Evolutionary conservation across 73 alveolate species (phyloP).

Genomic region (Tetrahymena borealis): DNA sequence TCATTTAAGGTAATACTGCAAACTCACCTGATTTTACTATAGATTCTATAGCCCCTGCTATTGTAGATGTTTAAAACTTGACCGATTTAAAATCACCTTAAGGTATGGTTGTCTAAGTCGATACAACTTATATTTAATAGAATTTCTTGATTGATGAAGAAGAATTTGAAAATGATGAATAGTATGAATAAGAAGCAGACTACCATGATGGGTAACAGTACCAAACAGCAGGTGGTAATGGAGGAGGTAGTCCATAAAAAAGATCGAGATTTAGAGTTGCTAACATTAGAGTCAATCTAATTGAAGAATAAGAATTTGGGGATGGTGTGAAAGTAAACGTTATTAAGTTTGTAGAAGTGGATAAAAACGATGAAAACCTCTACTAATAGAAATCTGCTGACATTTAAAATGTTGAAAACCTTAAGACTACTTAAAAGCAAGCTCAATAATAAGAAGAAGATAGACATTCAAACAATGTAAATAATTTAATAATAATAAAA

Average conservation of each 20-base stretch:
- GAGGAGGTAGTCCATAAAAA: background rate
- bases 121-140: conserved; percentile 26
- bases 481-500: background rate
- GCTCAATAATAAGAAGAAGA: conserved; percentile 3
- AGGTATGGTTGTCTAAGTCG: conserved; percentile 28
- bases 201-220: conserved; percentile 20
- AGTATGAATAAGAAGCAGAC: conserved; percentile 31
- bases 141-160: conserved; percentile 34
- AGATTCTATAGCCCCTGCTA: conserved; percentile 38
- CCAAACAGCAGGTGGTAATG: background rate
- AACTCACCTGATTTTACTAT: conserved; percentile 37
- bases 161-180: conserved; percentile 33
- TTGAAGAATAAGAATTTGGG: conserved; percentile 28
- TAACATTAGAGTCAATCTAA: background rate
- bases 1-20: conserved; percentile 35
- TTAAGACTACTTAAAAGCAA: conserved; percentile 23
- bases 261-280: conserved; percentile 32
- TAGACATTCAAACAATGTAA: background rate
- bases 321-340: background rate
- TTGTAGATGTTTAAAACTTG: conserved; percentile 17
- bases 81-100: conserved; percentile 12
- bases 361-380: conserved; percentile 21
- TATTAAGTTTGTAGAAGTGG: conserved; percentile 3
- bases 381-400: conserved; percentile 23
- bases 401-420: conserved; percentile 15